These are phyloP conservation scores for Colletotrichum cuscutae DNA, from an alignment of 2,329 filamentous ascomycete genomes.

Conservation along the genomic window DNA sequence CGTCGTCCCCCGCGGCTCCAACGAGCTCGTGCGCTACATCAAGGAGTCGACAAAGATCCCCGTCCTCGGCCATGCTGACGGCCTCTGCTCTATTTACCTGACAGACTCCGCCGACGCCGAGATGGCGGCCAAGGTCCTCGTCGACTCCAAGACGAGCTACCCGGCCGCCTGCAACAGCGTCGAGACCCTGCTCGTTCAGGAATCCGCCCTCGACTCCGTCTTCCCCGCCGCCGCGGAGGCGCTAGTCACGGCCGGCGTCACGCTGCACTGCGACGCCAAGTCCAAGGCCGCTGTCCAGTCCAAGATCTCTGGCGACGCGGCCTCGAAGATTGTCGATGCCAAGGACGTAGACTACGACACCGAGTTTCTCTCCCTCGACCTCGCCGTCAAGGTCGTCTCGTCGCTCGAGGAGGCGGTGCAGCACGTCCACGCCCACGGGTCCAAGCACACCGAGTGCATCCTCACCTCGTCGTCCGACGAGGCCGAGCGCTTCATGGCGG, in stretches of 20 bases:
- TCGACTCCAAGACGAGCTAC: slow-evolving; percentile 95
- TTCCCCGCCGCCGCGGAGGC: slow-evolving; percentile 80
- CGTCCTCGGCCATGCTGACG: slow-evolving; percentile 95
- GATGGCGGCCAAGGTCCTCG: slow-evolving; percentile 79
- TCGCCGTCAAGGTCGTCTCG: slow-evolving; percentile 85
- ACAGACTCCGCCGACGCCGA: slow-evolving; percentile 79
- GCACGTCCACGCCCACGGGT: slow-evolving; percentile 93
- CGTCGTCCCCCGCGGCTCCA: slow-evolving; percentile 91
- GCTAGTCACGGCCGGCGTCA: slow-evolving; percentile 80
- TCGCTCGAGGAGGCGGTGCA: slow-evolving; percentile 76
- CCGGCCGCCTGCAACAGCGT: slow-evolving; percentile 94
- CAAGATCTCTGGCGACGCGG: slow-evolving; percentile 30
- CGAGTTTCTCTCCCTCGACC: slow-evolving; percentile 86
- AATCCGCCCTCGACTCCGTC: slow-evolving; percentile 68
- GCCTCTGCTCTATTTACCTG: slow-evolving; percentile 88
- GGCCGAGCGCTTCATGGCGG: slow-evolving; percentile 85
- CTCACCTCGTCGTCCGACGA: slow-evolving; percentile 74
- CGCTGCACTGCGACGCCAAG: slow-evolving; percentile 79
- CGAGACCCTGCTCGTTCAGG: slow-evolving; percentile 91
- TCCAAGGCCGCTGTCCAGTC: slow-evolving; percentile 72
- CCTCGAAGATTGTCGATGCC: slow-evolving; percentile 70
- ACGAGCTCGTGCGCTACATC: slow-evolving; percentile 89
- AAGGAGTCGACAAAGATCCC: slow-evolving; percentile 94
- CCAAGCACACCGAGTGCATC: slow-evolving; percentile 94
- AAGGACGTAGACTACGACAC: slow-evolving; percentile 81